Percentiles rank a stretch among this genome's conserved stretches.
Conservation (phyloP, 2,329 filamentous ascomycete genomes). For the Thielaviopsis euricoi region DNA sequence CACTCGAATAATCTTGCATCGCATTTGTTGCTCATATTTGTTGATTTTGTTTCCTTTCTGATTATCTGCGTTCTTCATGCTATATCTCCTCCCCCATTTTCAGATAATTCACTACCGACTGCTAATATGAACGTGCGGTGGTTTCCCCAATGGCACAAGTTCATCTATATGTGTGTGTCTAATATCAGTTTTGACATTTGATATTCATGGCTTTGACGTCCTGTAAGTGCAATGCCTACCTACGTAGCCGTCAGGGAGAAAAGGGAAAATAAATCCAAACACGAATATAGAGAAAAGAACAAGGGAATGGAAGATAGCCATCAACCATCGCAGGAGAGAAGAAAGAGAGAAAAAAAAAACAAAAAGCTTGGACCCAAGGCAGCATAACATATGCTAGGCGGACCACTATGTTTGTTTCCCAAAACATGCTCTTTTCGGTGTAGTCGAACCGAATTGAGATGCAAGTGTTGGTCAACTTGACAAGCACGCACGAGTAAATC, state of each 20-base stretch:
- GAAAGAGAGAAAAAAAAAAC: not conserved
- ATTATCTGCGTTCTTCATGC: not conserved
- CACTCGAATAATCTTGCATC: not conserved
- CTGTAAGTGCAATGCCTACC: too few relatives aligned
- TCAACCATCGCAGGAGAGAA: too few relatives aligned
- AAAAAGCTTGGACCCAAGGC: not conserved
- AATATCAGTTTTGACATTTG: not conserved
- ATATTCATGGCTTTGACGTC: not conserved
- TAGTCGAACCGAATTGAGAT: not conserved
- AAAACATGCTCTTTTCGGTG: not conserved
- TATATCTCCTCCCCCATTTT: not conserved
- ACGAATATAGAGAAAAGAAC: not conserved
- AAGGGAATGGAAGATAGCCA: not conserved
- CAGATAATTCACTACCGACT: too few relatives aligned
- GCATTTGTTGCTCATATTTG: not conserved
- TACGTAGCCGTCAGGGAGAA: not conserved
- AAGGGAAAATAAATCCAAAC: not conserved
- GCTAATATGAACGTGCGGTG: not conserved
- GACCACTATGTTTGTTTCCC: not conserved
- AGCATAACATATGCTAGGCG: not conserved
- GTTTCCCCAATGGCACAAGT: not conserved
- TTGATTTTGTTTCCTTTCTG: not conserved
- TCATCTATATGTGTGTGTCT: not conserved
- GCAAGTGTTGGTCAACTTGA: not conserved
- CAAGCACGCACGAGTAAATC: not conserved